Evolutionary conservation across 768 basidiomycete genomes (phyloP), one percentile per base, ranked within the genome.

Genomic region (Kwoniella bestiolae): DNA sequence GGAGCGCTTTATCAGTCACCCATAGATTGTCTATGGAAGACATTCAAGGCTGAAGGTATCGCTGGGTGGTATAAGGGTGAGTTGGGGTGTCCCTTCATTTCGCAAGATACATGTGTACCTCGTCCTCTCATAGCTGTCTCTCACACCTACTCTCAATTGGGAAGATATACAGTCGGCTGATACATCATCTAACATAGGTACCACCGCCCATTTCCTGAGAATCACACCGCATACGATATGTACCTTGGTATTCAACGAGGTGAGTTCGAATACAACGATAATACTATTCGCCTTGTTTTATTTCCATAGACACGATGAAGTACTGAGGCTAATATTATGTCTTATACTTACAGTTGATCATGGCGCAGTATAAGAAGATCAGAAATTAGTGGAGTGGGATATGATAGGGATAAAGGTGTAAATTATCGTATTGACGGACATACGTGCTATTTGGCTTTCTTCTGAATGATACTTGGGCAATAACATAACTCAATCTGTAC

Each of bases 11-110:
- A 98, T 82, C 90, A 86, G 80, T 94, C 90, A 76, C 94, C 94
- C 3, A 88, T 97, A 73, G 94, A 97, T 73, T 97, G 95, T 82
- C 83, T 99, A 55, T 95, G 91, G 91, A 97, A 96, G 84, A 99
- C 96, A 0, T 86, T 91, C 70, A 88, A 88, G 78, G 84, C 89
- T 0, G 96, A 99, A 82, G 96, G 96, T 32, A 82, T 93, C 9
- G 84, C 86, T 25, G 96, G 92, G n/a, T 91, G 90, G 90, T 99
- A 99, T 83, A 97, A 97, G 84, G 94, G 92, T 87, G 69, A 55
- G 73, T 68, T 38, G 12, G 29, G 57, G 12, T 34, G n/a, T 28
- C 9, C 25, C 9, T 25, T 45, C 21, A 18, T 25, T 56, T 56
- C 23, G 9, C 53, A 28, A 34, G 11, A 5, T 34, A n/a, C n/a